phyloP scores from a whole-genome alignment of 495 filamentous ascomycete genomes.

The Penicillium antarcticum region DNA sequence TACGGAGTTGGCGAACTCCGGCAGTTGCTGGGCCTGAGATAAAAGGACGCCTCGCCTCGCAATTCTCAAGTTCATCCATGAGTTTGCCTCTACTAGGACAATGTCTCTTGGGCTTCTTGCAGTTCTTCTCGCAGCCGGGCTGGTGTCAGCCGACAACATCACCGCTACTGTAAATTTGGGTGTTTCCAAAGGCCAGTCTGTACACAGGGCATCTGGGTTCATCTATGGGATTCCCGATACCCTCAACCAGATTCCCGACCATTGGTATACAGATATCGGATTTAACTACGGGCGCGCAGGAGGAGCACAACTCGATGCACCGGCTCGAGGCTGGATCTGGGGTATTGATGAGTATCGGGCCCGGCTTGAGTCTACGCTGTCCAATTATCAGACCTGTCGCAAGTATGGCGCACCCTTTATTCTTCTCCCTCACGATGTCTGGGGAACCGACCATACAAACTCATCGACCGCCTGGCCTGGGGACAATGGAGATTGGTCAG shows the following conservation, averaged over 20 bases:
- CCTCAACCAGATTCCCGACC: slow-evolving; percentile 22
- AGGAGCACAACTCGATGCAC: slow-evolving; percentile 19
- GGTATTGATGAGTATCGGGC: slow-evolving; percentile 20
- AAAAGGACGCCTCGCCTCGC: not conserved
- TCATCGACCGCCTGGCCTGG: slow-evolving; percentile 28
- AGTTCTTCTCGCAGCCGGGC: not conserved
- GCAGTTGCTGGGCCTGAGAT: not conserved
- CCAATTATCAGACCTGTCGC: slow-evolving; percentile 35
- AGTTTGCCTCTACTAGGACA: not conserved
- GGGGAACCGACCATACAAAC: slow-evolving; percentile 33
- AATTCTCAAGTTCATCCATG: too few species aligned
- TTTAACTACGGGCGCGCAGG: slow-evolving; percentile 19
- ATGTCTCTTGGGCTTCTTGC: not conserved
- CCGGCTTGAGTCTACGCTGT: slow-evolving; percentile 35
- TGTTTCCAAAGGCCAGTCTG: slow-evolving; percentile 7
- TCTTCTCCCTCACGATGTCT: slow-evolving; percentile 40
- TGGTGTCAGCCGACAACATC: slow-evolving; percentile 8
- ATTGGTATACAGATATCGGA: slow-evolving; percentile 21
- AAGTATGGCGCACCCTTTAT: slow-evolving; percentile 36
- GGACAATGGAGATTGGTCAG: slow-evolving; percentile 37
- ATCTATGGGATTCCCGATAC: slow-evolving; percentile 35
- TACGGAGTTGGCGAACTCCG: too few species aligned
- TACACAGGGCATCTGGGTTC: slow-evolving; percentile 27
- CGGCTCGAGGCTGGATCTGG: slow-evolving; percentile 20
- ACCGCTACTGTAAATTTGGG: slow-evolving; percentile 12